phyloP scores from a whole-genome alignment of 345 rosid genomes.

The Atalantia buxifolia region DNA sequence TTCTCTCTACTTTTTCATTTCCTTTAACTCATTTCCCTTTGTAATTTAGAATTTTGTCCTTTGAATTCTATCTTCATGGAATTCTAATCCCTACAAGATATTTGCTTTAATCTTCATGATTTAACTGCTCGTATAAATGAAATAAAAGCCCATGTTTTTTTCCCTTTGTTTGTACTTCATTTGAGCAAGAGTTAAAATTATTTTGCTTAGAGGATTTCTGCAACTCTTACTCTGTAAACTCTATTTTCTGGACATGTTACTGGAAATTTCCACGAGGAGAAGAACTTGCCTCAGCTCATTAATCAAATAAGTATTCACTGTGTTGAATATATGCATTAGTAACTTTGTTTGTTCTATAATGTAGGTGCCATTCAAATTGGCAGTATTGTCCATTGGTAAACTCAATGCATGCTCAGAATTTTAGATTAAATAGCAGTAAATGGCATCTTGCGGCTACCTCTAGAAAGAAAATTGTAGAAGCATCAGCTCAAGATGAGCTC shows the following conservation, averaged over 20 bases:
- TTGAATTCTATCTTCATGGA: background rate
- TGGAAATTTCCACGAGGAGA: background rate
- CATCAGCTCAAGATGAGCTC: constrained; percentile 34
- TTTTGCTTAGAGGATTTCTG: background rate
- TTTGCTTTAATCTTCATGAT: background rate
- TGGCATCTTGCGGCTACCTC: constrained; percentile 43
- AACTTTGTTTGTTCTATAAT: background rate
- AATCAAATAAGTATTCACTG: background rate
- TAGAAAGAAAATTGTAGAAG: constrained; percentile 47
- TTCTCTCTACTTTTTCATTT: background rate
- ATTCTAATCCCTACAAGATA: background rate
- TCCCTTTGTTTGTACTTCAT: constrained; percentile 4
- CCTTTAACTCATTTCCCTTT: background rate
- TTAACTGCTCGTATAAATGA: background rate
- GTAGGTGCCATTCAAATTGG: constrained; percentile 52
- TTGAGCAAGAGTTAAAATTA: background rate
- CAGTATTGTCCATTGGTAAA: constrained; percentile 32
- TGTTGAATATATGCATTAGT: background rate
- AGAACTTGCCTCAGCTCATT: background rate
- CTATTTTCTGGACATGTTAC: background rate
- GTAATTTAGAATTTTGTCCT: background rate
- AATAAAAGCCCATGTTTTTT: background rate
- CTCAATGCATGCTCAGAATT: constrained; percentile 37
- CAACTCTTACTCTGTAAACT: background rate
- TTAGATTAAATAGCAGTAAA: constrained; percentile 41